phyloP scores from a whole-genome alignment of 768 basidiomycete species.

The Sutorius australiensis region DNA sequence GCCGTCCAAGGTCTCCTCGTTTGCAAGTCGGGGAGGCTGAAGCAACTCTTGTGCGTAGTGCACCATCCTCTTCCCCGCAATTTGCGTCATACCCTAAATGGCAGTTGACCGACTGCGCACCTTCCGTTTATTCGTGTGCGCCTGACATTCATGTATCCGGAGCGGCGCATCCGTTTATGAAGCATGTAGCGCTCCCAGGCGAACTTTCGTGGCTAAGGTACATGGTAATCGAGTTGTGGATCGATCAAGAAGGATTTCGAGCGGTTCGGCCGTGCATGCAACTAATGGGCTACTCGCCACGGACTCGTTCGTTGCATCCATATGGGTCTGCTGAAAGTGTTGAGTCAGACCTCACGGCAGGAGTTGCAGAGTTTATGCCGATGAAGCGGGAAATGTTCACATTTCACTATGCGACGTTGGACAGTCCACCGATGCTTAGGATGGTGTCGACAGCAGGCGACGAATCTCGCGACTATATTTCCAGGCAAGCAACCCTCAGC shows the following conservation, averaged over 20 bases:
- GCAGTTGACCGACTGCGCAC: conserved; percentile 11
- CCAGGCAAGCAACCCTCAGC: conserved; percentile 67
- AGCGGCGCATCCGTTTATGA: conserved; percentile 9
- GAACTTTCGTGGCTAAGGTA: conserved; percentile 52
- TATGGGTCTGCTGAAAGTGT: conserved; percentile 25
- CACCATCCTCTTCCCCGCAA: conserved; percentile 3
- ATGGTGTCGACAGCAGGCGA: conserved; percentile 64
- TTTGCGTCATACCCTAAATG: conserved; percentile 7
- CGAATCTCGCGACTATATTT: conserved; percentile 69
- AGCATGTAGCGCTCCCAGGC: conserved; percentile 30
- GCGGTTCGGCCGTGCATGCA: conserved; percentile 55
- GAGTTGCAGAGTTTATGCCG: conserved; percentile 65
- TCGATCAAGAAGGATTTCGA: conserved; percentile 85
- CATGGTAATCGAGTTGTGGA: conserved; percentile 56
- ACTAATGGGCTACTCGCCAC: conserved; percentile 49
- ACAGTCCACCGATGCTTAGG: conserved; percentile 63
- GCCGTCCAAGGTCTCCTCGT: conserved; percentile 24
- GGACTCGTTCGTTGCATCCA: conserved; percentile 26
- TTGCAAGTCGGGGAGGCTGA: conserved; percentile 18
- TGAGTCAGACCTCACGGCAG: conserved; percentile 36
- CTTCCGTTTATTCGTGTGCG: conserved; percentile 5
- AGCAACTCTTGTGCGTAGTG: neutral
- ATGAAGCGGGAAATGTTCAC: conserved; percentile 51
- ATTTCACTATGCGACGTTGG: conserved; percentile 72
- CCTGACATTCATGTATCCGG: conserved; percentile 2